These are phyloP conservation scores for Diversispora eburnea DNA, from an alignment of 192 early-diverging fungal species.

Conservation along the genomic window DNA sequence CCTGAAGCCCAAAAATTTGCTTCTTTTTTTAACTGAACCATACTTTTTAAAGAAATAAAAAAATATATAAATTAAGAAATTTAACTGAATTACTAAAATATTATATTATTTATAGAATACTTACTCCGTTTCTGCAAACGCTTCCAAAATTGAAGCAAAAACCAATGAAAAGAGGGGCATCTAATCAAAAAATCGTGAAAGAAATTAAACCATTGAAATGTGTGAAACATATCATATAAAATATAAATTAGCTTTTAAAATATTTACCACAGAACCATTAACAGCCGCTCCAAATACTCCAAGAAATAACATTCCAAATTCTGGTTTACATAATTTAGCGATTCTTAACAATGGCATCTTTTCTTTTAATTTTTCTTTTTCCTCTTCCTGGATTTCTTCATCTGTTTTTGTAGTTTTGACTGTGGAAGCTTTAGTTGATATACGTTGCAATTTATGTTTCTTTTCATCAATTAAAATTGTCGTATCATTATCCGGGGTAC, in stretches of 20 bases:
- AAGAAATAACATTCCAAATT: conserved; percentile 49
- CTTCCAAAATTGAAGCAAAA: not conserved
- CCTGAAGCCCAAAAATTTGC: conserved; percentile 46
- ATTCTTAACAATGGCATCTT: conserved; percentile 57
- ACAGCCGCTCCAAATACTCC: conserved; percentile 60
- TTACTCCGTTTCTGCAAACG: not conserved
- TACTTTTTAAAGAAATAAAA: not conserved
- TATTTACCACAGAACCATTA: conserved; percentile 62
- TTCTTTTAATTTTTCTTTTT: conserved; percentile 36
- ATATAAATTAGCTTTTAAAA: not conserved
- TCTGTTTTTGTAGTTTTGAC: conserved; percentile 44
- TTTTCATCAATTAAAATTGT: conserved; percentile 23
- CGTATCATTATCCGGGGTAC: conserved; percentile 9
- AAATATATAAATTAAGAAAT: not conserved
- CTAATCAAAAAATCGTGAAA: not conserved
- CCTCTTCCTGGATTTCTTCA: conserved; percentile 32
- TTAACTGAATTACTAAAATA: not conserved
- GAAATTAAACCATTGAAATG: not conserved
- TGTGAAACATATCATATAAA: not conserved
- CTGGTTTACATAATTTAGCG: conserved; percentile 48
- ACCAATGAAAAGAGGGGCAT: not conserved
- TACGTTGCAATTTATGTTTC: conserved; percentile 34
- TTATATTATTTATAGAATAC: not conserved
- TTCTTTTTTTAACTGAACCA: not conserved
- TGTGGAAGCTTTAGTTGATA: conserved; percentile 41